Percentiles rank a stretch among this genome's conserved stretches.
Evolutionary conservation across 768 basidiomycete genomes (phyloP).

Genomic region (Mycena floridula): DNA sequence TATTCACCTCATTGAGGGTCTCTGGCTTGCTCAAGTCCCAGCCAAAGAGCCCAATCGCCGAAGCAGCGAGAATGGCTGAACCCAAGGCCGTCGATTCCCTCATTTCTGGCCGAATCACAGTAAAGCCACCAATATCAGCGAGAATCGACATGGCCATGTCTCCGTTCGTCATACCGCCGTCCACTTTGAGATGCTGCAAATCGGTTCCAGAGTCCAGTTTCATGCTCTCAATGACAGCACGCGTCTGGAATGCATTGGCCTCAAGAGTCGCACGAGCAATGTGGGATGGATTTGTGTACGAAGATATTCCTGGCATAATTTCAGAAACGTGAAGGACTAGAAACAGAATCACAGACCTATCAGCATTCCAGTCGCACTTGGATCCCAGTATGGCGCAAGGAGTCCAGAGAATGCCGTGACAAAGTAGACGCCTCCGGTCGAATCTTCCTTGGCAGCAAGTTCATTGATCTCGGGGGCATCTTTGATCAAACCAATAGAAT

Average conservation of each 20-base stretch:
- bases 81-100: conserved; percentile 97
- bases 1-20: conserved; percentile 83
- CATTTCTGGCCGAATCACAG: conserved; percentile 92
- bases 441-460: conserved; percentile 68
- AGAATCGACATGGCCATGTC: conserved; percentile 83
- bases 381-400: conserved; percentile 97
- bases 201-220: conserved; percentile 78
- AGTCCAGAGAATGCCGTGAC: conserved; percentile 96
- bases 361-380: conserved; percentile 78
- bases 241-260: conserved; percentile 93
- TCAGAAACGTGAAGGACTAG: not conserved
- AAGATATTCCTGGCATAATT: conserved; percentile 52
- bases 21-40: conserved; percentile 87
- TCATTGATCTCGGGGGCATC: conserved; percentile 80
- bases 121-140: conserved; percentile 88
- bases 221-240: conserved; percentile 94
- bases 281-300: conserved; percentile 88
- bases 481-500: conserved; percentile 80
- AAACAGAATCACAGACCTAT: conserved; percentile 51
- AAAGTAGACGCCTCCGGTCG: conserved; percentile 90
- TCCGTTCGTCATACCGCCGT: conserved; percentile 98
- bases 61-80: conserved; percentile 88
- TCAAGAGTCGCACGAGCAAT: conserved; percentile 94
- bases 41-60: conserved; percentile 81
- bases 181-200: conserved; percentile 85